These are phyloP conservation scores for Psophocarpus tetragonolobus DNA, from an alignment of 306 rosid species.

Conservation along the genomic window DNA sequence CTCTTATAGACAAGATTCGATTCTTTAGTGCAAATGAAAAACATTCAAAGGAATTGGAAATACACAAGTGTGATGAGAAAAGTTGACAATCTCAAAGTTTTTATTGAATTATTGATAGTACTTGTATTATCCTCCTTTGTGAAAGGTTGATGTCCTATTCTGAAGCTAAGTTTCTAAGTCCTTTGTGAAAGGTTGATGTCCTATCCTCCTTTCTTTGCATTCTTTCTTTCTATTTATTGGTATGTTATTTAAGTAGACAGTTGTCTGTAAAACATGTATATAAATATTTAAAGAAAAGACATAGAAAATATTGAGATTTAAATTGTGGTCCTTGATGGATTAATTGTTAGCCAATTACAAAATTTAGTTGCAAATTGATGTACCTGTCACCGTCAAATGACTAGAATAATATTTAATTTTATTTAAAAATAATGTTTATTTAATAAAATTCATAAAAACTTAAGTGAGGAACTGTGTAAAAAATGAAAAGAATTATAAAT, in stretches of 20 bases:
- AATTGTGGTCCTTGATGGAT: conserved; percentile 11
- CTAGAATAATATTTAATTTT: background rate
- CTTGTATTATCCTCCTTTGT: background rate
- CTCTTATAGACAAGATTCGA: background rate
- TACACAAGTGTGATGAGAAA: background rate
- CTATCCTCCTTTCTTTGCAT: background rate
- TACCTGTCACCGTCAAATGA: conserved; percentile 3
- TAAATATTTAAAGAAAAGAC: background rate
- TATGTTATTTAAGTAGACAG: background rate
- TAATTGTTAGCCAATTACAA: conserved; percentile 1
- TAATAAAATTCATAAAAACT: too few species aligned
- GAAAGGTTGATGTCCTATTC: background rate
- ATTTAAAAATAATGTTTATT: too few species aligned
- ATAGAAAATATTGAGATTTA: conserved; percentile 20
- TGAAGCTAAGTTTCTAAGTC: background rate
- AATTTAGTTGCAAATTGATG: background rate
- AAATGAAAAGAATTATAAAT: too few species aligned
- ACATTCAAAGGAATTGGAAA: background rate
- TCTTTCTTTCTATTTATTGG: background rate
- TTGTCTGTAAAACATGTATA: background rate
- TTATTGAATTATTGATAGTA: background rate
- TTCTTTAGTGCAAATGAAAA: background rate
- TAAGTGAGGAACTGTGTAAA: too few species aligned
- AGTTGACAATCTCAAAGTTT: background rate
- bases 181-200: background rate